phyloP scores from a whole-genome alignment of 1,284 basidiomycete genomes.

The Schizophyllum amplum region DNA sequence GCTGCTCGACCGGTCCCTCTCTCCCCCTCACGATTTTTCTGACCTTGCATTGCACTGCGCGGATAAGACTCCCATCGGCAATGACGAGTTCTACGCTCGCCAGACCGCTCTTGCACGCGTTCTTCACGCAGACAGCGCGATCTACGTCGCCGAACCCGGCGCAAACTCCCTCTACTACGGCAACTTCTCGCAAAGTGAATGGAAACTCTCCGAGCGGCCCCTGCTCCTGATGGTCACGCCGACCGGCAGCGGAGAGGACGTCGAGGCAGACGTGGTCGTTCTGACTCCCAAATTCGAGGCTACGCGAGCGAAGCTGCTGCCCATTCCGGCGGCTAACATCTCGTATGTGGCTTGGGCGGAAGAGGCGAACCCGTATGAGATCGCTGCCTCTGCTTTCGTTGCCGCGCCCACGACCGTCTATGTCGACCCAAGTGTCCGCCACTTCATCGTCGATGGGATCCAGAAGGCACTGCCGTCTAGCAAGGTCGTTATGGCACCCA shows the following conservation, averaged over 20 bases:
- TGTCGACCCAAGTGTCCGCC: conserved; percentile 53
- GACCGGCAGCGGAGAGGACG: conserved; percentile 16
- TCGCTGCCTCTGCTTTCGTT: conserved; percentile 39
- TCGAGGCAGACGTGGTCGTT: conserved; percentile 42
- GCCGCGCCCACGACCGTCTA: conserved; percentile 34
- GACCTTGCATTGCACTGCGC: conserved; percentile 33
- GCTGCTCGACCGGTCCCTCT: not conserved
- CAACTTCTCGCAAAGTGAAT: conserved; percentile 55
- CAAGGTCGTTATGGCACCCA: conserved; percentile 38
- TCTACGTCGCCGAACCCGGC: conserved; percentile 72
- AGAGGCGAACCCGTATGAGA: conserved; percentile 58
- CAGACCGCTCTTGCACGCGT: conserved; percentile 45
- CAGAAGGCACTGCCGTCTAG: conserved; percentile 35
- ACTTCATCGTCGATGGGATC: conserved; percentile 56
- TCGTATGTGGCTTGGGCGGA: conserved; percentile 70
- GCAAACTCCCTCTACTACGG: conserved; percentile 64
- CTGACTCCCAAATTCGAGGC: conserved; percentile 76
- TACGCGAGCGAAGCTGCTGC: conserved; percentile 54
- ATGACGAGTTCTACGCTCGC: conserved; percentile 40
- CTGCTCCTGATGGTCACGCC: conserved; percentile 63
- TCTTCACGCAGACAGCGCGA: conserved; percentile 42
- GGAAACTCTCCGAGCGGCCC: conserved; percentile 73
- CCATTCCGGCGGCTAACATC: conserved; percentile 40
- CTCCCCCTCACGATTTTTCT: not conserved
- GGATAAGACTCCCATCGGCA: conserved; percentile 38